Percentiles rank a stretch among this genome's conserved stretches.
phyloP scores from a whole-genome alignment of 2,329 filamentous ascomycete genomes.

The Ophiostoma ulmi region DNA sequence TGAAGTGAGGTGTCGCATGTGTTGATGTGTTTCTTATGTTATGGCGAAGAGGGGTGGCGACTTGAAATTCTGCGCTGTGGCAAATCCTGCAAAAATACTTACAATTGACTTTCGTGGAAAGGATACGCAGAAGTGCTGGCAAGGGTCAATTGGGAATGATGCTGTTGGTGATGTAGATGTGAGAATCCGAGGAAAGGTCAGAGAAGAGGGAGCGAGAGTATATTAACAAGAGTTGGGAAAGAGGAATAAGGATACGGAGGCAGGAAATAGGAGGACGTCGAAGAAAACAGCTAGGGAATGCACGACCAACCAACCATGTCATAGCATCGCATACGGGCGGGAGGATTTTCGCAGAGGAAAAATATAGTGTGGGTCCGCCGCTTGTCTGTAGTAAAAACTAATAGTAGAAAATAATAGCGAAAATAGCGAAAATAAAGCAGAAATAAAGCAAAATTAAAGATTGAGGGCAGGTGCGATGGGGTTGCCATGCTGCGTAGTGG shows the following conservation, averaged over 20 bases:
- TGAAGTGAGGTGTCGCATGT: not conserved
- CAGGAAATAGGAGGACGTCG: slow-evolving; percentile 1
- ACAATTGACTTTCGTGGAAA: not conserved
- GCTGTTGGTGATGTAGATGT: not conserved
- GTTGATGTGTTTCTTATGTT: not conserved
- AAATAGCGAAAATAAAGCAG: not conserved
- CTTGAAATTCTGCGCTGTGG: not conserved
- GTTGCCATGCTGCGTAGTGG: slow-evolving; percentile 14
- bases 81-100: slow-evolving; percentile 3
- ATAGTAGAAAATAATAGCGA: not conserved
- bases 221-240: not conserved
- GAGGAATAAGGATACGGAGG: slow-evolving; percentile 1
- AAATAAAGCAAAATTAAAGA: slow-evolving; percentile 2
- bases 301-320: slow-evolving; percentile 16
- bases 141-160: not conserved
- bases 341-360: not conserved
- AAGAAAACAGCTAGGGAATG: slow-evolving; percentile 19
- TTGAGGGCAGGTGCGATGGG: slow-evolving; percentile 11
- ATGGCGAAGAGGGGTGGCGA: not conserved
- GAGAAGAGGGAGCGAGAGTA: slow-evolving; percentile 1
- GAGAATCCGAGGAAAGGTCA: not conserved
- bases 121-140: not conserved
- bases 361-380: slow-evolving; percentile 14
- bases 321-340: slow-evolving; percentile 3
- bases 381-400: not conserved